Base-by-base conservation (phyloP, 345 rosid species). In the Lepidium africanum region DNA sequence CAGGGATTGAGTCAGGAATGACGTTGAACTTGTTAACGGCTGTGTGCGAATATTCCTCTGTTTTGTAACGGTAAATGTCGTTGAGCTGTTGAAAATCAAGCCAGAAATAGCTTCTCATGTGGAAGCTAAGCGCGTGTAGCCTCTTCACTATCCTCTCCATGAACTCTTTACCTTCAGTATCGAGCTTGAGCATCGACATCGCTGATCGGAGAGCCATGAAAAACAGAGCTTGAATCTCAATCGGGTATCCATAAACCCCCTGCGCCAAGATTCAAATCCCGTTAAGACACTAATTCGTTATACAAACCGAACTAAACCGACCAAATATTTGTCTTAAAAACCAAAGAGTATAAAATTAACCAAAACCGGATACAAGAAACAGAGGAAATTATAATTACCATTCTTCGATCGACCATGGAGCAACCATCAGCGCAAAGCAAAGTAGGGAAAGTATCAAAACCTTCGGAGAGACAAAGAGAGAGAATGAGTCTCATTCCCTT, bases 371-470 rank as follows among this genome's bases (percentile, higher is more conserved):
- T 7, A 48, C 1, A 7, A 30, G 15, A 63, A 63, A 63, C 16
- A 15, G 47, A 40, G 39, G 39, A 23, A 23, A 23, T 8, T 3
- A 1, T 54, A 10, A 13, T 33, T 65, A 90, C 96, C 95, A 90
- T 90, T 81, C 96, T 83, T 56, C 96, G 86, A 66, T 87, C 95
- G 63, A 87, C 80, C 96, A 90, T 86, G 56, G 84, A 83, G 76
- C 96, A 90, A 42, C 96, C 94, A 60, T 87, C 91, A 2, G 96
- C 96, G 4, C 94, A 86, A 42, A 90, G 91, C 62, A 87, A 83
- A 0, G 95, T 90, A 0, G 95, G 96, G 56, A 87, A 86, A 19
- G 96, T 90, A 77, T 90, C 90, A 10, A 87, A 90, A 35, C 95
- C 96, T 80, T 87, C 95, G 1, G 94, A 86, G 49, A 90, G 83